These are phyloP conservation scores for Mimosa pudica DNA, from an alignment of 306 rosid genomes.

Conservation along the genomic window DNA sequence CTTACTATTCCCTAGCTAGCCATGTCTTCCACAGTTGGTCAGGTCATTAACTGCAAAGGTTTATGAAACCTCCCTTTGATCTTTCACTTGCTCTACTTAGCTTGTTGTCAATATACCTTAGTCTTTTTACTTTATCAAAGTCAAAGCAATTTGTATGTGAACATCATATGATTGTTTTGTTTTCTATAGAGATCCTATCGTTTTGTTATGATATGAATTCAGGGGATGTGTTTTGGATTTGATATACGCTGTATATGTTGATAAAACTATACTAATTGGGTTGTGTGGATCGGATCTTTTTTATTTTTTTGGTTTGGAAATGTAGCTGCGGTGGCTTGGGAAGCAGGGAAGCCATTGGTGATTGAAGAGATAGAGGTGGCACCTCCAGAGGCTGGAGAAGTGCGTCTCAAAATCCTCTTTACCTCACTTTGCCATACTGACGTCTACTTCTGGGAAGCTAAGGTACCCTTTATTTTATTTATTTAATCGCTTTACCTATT, in stretches of 20 bases:
- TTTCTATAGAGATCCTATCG: background rate
- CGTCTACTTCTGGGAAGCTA: conserved; percentile 35
- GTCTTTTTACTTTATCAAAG: background rate
- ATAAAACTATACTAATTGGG: background rate
- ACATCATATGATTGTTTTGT: background rate
- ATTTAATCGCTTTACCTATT: background rate
- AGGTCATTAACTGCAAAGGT: conserved; percentile 60
- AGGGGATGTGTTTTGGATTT: background rate
- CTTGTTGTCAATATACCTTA: background rate
- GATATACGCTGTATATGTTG: background rate
- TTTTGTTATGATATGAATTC: background rate
- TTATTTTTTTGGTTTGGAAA: background rate
- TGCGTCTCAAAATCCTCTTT: conserved; percentile 35
- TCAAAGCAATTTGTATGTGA: background rate
- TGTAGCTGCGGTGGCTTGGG: conserved; percentile 32
- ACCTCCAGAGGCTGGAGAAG: conserved; percentile 29
- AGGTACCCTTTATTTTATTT: conserved; percentile 1
- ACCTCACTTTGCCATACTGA: conserved; percentile 34
- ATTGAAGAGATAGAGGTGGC: conserved; percentile 31
- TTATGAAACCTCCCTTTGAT: background rate
- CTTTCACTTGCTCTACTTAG: background rate
- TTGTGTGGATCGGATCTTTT: background rate
- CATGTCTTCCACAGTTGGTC: conserved; percentile 50
- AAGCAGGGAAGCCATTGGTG: conserved; percentile 29
- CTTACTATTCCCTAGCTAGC: background rate